Evolutionary conservation across 345 rosid genomes (phyloP), one percentile per base, ranked within the genome.

Genomic region (Cardiospermum halicacabum): DNA sequence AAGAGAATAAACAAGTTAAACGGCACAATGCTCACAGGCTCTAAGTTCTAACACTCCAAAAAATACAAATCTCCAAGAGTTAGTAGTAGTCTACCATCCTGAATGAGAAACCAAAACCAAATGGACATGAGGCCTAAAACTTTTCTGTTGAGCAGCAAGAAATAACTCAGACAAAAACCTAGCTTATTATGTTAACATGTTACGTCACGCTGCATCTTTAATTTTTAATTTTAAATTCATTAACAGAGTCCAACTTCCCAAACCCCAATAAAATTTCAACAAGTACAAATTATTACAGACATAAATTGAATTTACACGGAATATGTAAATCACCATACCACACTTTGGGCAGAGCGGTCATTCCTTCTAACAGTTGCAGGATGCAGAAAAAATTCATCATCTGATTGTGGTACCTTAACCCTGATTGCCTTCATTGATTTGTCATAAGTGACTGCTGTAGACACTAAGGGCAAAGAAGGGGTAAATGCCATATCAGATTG

Each of bases 291-390:
- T 12, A 50, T 8, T 11, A 8, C 7, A 2, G 24, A 18, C 51
- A 18, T 18, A 7, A 11, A 24, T 16, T 47, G 51, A 47, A 47
- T 5, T n/a, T 47, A 8, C 6, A 47, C 50, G n/a, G 19, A 47
- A 47, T 47, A 47, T 18, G 51, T n/a, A 7, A 16, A 47, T 18
- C 5, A 79, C 78, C n/a, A 53, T 86, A 93, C 98, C 94, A 90
- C 96, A 64, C 98, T 93, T 74, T 85, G 90, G 0, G 97, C 94
- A 24, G 97, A 93, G 56, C 85, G 89, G 58, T 93, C 97, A 19
- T 93, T 93, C 71, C 97, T 76, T 75, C 98, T 88, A 30, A 93
- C 96, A 2, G 90, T 93, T 34, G 98, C 97, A 63, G 98, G 97
- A 75, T 93, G 96, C 47, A 88, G 83, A 79, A 83, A 75, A 85